Percentiles rank a stretch among this genome's conserved stretches.
Evolutionary conservation across 208 protist species (phyloP).

Genomic region (Crithidia bombi): DNA sequence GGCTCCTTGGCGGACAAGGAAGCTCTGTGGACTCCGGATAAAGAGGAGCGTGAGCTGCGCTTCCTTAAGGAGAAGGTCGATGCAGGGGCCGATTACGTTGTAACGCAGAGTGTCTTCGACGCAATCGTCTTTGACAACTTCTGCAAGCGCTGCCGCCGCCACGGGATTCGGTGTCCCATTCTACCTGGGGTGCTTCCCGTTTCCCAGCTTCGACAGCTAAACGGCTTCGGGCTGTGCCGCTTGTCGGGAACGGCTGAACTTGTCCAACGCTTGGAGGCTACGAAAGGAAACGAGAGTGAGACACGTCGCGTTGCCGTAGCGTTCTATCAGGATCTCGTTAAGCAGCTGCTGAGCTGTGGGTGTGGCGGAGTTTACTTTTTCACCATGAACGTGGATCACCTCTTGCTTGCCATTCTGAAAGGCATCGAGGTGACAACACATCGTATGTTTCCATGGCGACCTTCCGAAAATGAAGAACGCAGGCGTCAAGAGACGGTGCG

Average conservation of each 20-base stretch:
- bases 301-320: slow-evolving; percentile 37
- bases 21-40: neutral
- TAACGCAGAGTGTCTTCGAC: slow-evolving; percentile 96
- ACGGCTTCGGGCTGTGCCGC: slow-evolving; percentile 62
- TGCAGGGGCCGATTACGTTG: slow-evolving; percentile 94
- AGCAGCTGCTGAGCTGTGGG: slow-evolving; percentile 67
- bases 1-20: slow-evolving; percentile 30
- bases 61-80: slow-evolving; percentile 93
- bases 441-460: slow-evolving; percentile 57
- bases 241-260: slow-evolving; percentile 59
- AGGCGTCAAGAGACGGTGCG: slow-evolving; percentile 71
- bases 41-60: slow-evolving; percentile 68
- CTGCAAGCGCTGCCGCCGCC: slow-evolving; percentile 46
- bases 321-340: slow-evolving; percentile 75
- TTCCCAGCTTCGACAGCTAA: slow-evolving; percentile 44
- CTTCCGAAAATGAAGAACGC: slow-evolving; percentile 57
- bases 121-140: slow-evolving; percentile 80
- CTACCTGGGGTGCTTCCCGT: slow-evolving; percentile 91
- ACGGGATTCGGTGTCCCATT: slow-evolving; percentile 90
- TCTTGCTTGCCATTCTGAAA: slow-evolving; percentile 66
- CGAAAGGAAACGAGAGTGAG: slow-evolving; percentile 54
- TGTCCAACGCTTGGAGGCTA: slow-evolving; percentile 29
- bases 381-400: slow-evolving; percentile 94
- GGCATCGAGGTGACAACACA: slow-evolving; percentile 44
- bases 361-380: slow-evolving; percentile 93